Base-by-base conservation (phyloP, 2,329 filamentous ascomycete genomes). In the Colletotrichum musae region DNA sequence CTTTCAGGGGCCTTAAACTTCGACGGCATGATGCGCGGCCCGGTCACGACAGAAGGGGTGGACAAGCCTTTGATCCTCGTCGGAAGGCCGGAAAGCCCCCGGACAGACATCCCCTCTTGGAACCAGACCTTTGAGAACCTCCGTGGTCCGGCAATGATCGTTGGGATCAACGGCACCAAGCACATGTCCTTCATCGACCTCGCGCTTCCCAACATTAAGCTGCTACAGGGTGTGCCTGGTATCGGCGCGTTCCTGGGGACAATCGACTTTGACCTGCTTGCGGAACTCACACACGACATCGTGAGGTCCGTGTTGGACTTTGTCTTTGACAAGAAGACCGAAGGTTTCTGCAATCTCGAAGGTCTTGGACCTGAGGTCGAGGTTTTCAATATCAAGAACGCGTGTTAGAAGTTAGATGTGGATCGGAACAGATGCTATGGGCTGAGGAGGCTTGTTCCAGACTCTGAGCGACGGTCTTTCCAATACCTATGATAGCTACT, bases 1-100 rank as follows among this genome's bases (percentile, higher is more conserved):
- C 74, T 84, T 57, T 66, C 71, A 0, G 81, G 75, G 0, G 83
- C 81, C 2, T 70, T 83, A 1, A 76, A 84, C 59, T 54, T 85
- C 13, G 84, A 85, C 66, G 84, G 84, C 5, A 58, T 66, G 0
- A 64, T 83, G 1, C 75, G 76, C 43, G 76, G 77, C 0, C 75
- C 78, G 0, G 75, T 75, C 3, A 64, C 75, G 2, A 68, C 70
- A 24, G 61, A 71, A 3, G 78, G 78, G 1, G 64, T 78, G 1
- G 45, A 72, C 4, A 74, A 73, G 45, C 78, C 79, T 0, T 77
- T 81, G 51, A 62, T 80, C 1, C 70, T 78, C 0, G 69, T 79
- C 2, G 78, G 80, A 0, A 18, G 18, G 10, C 77, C 79, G 36
- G 51, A 69, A 10, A 45, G 6, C 15, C n/a, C 12, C 26, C 24